Evolutionary conservation across 2,329 filamentous ascomycete species (phyloP).

Genomic region (Cladosporium velox): DNA sequence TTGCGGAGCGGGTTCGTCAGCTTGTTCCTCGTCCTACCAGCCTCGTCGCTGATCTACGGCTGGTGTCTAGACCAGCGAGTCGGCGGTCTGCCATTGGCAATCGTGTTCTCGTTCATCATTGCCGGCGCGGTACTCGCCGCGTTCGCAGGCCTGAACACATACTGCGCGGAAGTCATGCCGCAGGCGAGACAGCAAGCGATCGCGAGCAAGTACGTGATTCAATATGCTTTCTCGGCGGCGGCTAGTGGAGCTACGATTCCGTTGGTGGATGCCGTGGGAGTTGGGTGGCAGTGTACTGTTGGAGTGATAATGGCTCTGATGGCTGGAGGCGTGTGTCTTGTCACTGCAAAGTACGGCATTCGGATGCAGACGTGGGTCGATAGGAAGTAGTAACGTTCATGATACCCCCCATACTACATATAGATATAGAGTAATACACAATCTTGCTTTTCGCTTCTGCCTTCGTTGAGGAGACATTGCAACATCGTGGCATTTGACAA

Average conservation of each 20-base stretch:
- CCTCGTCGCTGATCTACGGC: slow-evolving; percentile 65
- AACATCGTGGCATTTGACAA: not conserved
- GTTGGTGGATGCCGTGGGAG: slow-evolving; percentile 67
- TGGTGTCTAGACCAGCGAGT: slow-evolving; percentile 58
- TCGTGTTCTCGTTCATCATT: slow-evolving; percentile 70
- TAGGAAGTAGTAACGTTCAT: slow-evolving; percentile 5
- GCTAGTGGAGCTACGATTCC: slow-evolving; percentile 70
- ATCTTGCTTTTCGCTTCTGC: not conserved
- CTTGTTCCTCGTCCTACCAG: slow-evolving; percentile 56
- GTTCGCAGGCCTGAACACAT: slow-evolving; percentile 72
- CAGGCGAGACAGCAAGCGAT: slow-evolving; percentile 65
- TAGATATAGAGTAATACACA: not conserved
- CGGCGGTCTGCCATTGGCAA: slow-evolving; percentile 59
- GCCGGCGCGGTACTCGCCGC: slow-evolving; percentile 70
- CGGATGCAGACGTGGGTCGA: slow-evolving; percentile 28
- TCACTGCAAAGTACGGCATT: slow-evolving; percentile 24
- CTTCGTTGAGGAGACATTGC: not conserved
- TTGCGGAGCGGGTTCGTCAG: slow-evolving; percentile 59
- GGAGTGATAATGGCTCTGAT: slow-evolving; percentile 27
- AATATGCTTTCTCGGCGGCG: slow-evolving; percentile 70
- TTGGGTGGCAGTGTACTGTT: slow-evolving; percentile 57
- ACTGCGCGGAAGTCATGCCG: slow-evolving; percentile 78
- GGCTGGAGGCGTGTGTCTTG: slow-evolving; percentile 24
- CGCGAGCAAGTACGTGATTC: slow-evolving; percentile 73
- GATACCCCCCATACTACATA: slow-evolving; percentile 5